Base-by-base conservation (phyloP, 768 basidiomycete species). In the Tephrocybe sp. region DNA sequence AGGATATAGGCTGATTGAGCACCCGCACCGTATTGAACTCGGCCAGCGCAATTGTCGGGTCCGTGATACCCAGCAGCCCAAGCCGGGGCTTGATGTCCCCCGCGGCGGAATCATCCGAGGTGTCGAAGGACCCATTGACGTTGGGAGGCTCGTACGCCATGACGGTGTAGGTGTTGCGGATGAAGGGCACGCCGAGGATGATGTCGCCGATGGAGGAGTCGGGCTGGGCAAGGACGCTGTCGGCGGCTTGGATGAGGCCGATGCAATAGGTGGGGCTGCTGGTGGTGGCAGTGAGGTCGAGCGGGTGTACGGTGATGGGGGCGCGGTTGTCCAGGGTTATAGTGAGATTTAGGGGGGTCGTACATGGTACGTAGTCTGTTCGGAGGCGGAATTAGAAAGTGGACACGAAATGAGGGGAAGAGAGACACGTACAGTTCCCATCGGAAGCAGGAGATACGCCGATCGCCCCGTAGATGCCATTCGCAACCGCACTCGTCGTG, bases 401-500 rank as follows among this genome's bases (percentile, higher is more conserved):
- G 51, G 13, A 38, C 30, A 56, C 9, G 11, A 24, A 26, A 25
- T 11, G 26, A 30, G 16, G 52, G 22, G 31, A 43, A 52, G 31
- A 37, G 46, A 24, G 40, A 4, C 13, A 70, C 86, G 52, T 55
- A 89, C 89, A 88, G 41, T 77, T 72, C 16, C 87, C 84, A 53
- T 88, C 84, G 1, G 69, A 48, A 0, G 70, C 77, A 7, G 87
- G 84, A 18, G 64, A 58, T 22, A 90, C 69, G 1, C 83, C 86
- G 44, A 89, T 67, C 3, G 88, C 85, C 8, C 89, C 89, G 51
- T 91, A 92, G 16, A 91, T 86, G 5, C 75, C 88, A 55, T 92
- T 85, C 13, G 89, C 86, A 16, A 92, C 71, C 3, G 58, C 45
- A 4, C 70, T 66, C 0, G 83, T 80, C 5, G 87, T 78, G 1